Evolutionary conservation across 805 yeast species (phyloP).

Genomic region (Hanseniaspora jakobsenii): DNA sequence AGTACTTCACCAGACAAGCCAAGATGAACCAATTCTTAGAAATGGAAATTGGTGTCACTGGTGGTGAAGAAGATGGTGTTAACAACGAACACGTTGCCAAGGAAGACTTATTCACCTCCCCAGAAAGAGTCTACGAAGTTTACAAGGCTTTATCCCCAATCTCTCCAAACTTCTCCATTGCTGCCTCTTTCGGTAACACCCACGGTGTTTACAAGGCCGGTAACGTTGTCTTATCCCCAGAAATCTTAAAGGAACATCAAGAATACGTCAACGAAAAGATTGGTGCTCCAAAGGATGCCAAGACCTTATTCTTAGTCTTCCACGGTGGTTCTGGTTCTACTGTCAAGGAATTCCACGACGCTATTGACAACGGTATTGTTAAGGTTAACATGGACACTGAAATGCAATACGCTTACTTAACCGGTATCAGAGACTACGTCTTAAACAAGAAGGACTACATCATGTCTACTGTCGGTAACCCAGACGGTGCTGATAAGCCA

Average conservation of each 20-base stretch:
- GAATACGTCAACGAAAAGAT: slow-evolving; percentile 62
- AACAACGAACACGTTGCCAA: slow-evolving; percentile 89
- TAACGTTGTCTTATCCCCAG: slow-evolving; percentile 87
- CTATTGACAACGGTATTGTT: slow-evolving; percentile 87
- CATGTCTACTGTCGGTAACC: slow-evolving; percentile 87
- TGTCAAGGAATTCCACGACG: slow-evolving; percentile 81
- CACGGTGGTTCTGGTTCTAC: slow-evolving; percentile 99
- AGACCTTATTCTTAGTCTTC: slow-evolving; percentile 94
- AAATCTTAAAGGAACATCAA: slow-evolving; percentile 92
- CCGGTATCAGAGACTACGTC: slow-evolving; percentile 95
- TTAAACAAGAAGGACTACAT: slow-evolving; percentile 93
- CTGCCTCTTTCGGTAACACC: slow-evolving; percentile 98
- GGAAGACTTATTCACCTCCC: slow-evolving; percentile 80
- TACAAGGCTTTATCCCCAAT: slow-evolving; percentile 81
- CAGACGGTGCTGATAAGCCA: slow-evolving; percentile 98
- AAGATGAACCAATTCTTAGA: slow-evolving; percentile 95
- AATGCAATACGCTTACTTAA: slow-evolving; percentile 94
- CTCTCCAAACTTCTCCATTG: slow-evolving; percentile 96
- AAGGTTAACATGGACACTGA: slow-evolving; percentile 99
- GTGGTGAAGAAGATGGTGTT: slow-evolving; percentile 99
- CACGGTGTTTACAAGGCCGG: slow-evolving; percentile 99
- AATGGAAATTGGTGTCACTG: slow-evolving; percentile 99
- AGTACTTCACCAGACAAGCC: slow-evolving; percentile 88
- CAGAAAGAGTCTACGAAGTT: slow-evolving; percentile 88
- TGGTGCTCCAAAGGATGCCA: slow-evolving; percentile 35